Evolutionary conservation across 2,329 filamentous ascomycete genomes (phyloP).

Genomic region (Aureobasidium sp.): DNA sequence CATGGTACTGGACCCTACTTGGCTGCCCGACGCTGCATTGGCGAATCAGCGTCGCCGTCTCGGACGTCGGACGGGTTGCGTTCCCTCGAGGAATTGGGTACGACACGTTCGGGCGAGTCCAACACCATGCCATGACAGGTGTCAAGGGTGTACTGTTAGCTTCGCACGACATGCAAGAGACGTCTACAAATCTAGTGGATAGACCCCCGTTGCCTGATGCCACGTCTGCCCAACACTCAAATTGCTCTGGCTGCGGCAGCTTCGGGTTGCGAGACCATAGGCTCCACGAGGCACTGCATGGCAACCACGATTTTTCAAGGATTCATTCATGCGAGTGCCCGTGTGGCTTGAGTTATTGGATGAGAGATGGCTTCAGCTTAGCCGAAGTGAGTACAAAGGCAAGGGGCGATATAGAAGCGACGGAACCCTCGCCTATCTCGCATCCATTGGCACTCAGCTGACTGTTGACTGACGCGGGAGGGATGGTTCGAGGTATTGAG

Average conservation of each 20-base stretch:
- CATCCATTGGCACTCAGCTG: conserved; percentile 13
- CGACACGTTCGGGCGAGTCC: not conserved
- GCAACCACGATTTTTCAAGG: conserved; percentile 6
- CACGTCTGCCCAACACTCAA: not conserved
- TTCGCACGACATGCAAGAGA: conserved; percentile 5
- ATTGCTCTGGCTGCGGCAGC: not conserved
- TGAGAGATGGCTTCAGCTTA: not conserved
- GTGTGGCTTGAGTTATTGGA: not conserved
- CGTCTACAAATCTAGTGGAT: not conserved
- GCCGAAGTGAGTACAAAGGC: conserved; percentile 12
- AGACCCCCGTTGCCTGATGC: not conserved
- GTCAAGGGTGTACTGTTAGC: conserved; percentile 9
- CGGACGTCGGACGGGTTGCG: conserved; percentile 6
- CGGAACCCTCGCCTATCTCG: conserved; percentile 3
- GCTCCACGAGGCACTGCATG: conserved; percentile 11
- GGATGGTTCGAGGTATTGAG: not conserved
- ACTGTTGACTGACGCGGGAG: conserved; percentile 8
- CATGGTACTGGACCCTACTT: conserved; percentile 7
- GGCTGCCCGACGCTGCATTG: conserved; percentile 12
- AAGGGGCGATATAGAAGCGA: conserved; percentile 2
- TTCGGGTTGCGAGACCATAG: not conserved
- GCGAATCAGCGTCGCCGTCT: conserved; percentile 6
- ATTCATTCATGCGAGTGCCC: conserved; percentile 4
- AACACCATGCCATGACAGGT: conserved; percentile 8
- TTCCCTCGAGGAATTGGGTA: conserved; percentile 4